A percentile compares a stretch with the other conserved stretches of the same genome.
These are phyloP conservation scores for Umbelopsis sp. DNA, from an alignment of 192 early-diverging fungal species.

Conservation along the genomic window DNA sequence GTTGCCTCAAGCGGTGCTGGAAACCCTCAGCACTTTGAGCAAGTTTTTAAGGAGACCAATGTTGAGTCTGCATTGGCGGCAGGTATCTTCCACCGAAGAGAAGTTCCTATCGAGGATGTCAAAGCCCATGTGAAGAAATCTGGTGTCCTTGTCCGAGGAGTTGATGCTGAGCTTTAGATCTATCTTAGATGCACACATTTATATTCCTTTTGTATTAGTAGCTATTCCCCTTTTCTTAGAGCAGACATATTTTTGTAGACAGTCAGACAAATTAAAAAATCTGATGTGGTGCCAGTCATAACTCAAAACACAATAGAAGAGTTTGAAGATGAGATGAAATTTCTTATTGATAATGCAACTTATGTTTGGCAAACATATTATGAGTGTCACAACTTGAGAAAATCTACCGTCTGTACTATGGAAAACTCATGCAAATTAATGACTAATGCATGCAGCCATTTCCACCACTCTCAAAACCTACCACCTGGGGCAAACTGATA, in stretches of 20 bases:
- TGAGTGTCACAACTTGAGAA: too few species aligned
- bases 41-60: conserved; percentile 83
- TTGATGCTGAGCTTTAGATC: conserved; percentile 31
- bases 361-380: too few species aligned
- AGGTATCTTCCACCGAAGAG: conserved; percentile 96
- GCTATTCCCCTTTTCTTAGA: not conserved
- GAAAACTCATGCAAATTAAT: too few species aligned
- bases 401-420: too few species aligned
- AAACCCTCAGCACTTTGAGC: conserved; percentile 79
- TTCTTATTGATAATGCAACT: too few species aligned
- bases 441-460: too few species aligned
- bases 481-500: too few species aligned
- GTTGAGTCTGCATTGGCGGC: conserved; percentile 97
- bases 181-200: not conserved
- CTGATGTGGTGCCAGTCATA: not conserved
- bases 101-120: conserved; percentile 88
- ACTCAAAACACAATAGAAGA: too few species aligned
- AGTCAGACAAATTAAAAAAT: not conserved
- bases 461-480: too few species aligned
- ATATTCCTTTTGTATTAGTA: conserved; percentile 1
- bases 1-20: conserved; percentile 98
- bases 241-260: not conserved
- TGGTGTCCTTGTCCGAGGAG: conserved; percentile 55
- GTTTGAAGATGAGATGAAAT: too few species aligned
- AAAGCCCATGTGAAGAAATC: conserved; percentile 69